Evolutionary conservation across 202 grass and related monocot species (phyloP).

Genomic region (Carex arenaria): DNA sequence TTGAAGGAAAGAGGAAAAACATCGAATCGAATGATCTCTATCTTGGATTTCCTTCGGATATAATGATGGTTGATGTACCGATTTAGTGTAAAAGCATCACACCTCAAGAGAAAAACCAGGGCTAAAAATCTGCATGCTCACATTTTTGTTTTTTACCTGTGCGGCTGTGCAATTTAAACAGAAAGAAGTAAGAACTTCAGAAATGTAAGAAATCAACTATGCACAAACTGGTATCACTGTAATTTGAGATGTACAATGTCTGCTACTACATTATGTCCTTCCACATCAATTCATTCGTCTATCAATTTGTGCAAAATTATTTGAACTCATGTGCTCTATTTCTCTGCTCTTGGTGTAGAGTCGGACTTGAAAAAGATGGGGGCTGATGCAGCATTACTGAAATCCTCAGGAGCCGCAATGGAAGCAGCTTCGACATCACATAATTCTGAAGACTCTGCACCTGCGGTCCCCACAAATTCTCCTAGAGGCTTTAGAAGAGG

Average conservation of each 20-base stretch:
- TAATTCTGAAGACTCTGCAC: background rate
- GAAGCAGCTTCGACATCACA: background rate
- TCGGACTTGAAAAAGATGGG: conserved; percentile 14
- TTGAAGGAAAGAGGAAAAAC: too few species aligned
- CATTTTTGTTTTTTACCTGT: background rate
- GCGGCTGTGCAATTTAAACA: background rate
- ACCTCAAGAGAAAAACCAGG: background rate
- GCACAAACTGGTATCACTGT: too few species aligned
- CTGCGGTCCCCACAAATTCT: background rate
- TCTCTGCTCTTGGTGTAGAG: background rate
- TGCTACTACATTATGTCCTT: background rate
- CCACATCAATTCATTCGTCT: background rate
- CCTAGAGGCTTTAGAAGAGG: conserved; percentile 5
- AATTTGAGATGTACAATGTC: background rate
- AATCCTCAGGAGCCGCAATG: background rate
- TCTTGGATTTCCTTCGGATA: background rate
- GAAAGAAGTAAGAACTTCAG: background rate
- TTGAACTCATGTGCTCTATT: background rate
- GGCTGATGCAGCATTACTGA: background rate
- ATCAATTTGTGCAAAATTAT: background rate
- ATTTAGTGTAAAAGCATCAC: background rate
- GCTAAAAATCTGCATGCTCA: background rate
- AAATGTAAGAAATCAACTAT: background rate
- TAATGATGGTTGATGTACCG: background rate
- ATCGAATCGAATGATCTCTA: background rate